phyloP scores from a whole-genome alignment of 202 grass and related monocot species.

The Sporobolus alterniflorus region DNA sequence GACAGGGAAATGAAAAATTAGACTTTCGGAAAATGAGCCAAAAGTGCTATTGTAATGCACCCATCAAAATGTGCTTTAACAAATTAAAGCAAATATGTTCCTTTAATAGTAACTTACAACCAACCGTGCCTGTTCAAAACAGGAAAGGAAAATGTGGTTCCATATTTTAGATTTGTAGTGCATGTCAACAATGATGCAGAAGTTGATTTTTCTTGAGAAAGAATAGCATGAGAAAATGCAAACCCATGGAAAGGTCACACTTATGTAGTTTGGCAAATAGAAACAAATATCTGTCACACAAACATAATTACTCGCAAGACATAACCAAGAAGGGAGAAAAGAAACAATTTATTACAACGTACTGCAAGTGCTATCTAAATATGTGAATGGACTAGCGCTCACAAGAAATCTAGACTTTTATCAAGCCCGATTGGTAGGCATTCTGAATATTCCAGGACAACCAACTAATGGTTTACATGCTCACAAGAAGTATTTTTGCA shows the following conservation, averaged over 20 bases:
- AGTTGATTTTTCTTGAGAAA: slow-evolving; percentile 8
- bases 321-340: not conserved
- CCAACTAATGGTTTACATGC: not conserved
- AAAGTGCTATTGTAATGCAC: not conserved
- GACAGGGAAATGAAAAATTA: not conserved
- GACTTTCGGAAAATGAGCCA: not conserved
- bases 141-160: slow-evolving; percentile 4
- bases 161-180: not conserved
- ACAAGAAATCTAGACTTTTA: not conserved
- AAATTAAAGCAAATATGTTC: not conserved
- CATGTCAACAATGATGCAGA: not conserved
- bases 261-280: not conserved
- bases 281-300: not conserved
- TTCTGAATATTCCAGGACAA: not conserved
- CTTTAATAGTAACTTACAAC: slow-evolving; percentile 9
- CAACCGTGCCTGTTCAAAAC: not conserved
- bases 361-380: not conserved
- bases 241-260: not conserved
- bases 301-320: not conserved
- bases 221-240: not conserved
- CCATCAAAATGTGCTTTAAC: not conserved
- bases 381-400: slow-evolving; percentile 4
- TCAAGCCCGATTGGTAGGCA: too few relatives aligned
- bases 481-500: not conserved
- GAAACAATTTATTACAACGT: not conserved